Base-by-base conservation (phyloP, 805 yeast species). In the Metschnikowia colocasiae region DNA sequence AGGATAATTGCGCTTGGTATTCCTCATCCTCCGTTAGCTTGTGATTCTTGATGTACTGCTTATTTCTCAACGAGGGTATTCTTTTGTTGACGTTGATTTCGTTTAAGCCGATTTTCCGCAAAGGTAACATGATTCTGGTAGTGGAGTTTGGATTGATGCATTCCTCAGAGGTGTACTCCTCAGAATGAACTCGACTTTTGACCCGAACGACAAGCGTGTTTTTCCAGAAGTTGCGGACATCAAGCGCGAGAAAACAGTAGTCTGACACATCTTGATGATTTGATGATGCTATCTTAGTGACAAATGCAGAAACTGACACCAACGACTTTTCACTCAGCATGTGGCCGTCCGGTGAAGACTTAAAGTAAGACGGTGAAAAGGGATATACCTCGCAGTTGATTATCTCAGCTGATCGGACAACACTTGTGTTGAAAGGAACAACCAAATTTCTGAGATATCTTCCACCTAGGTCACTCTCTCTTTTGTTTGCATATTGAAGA, bases 211-310 rank as follows among this genome's bases (percentile, higher is more conserved):
- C 32, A 29, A 74, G 54, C 25, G 76, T 75, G 41, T 82, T 83
- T 6, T 78, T 74, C 94, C 96, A 91, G 2, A 86, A 75, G 61
- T 94, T 92, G 53, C 89, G 76, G 48, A 94, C 65, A 61, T 94
- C 98, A 12, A 92, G 58, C 1, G 88, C 73, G 45, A 86, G 67
- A 40, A 85, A 65, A 52, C 85, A 82, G 61, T 76, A 87, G 41
- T 80, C 81, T 2, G 78, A 67, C 43, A 74, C 61, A 6, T 64
- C 66, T 18, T 68, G 61, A 6, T 44, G 18, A 5, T 46, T 35
- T 1, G 58, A 39, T 1, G 47, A 47, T 10, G 64, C 64, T 30
- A 62, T 49, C 6, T 43, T 46, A 6, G 62, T 54, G 53, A 74
- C 58, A 34, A 59, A 57, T 12, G 57, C 46, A 32, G 71, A 51